Percentiles rank a stretch among this genome's conserved stretches.
phyloP scores from a whole-genome alignment of 2,329 filamentous ascomycete species.

The Fusarium agapanthi region DNA sequence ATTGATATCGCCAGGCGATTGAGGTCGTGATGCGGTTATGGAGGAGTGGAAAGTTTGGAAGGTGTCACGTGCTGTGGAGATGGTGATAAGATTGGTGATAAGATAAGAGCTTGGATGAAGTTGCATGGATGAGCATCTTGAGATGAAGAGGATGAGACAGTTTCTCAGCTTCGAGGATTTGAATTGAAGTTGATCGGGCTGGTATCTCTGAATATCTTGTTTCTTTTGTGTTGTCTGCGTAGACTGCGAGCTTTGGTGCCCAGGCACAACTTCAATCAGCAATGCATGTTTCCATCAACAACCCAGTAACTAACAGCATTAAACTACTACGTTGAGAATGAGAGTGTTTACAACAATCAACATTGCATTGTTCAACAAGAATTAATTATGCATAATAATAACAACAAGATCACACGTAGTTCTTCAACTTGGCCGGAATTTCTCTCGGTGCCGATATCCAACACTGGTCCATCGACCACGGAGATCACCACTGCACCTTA shows the following conservation, averaged over 20 bases:
- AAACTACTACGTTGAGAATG: not conserved
- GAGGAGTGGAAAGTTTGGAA: constrained; percentile 35
- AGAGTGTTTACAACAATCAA: not conserved
- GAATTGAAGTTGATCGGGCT: fast-evolving
- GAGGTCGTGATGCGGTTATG: constrained; percentile 10
- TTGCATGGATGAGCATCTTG: not conserved
- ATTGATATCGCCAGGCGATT: not conserved
- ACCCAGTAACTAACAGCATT: not conserved
- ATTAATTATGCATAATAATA: not conserved
- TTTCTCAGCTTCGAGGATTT: not conserved
- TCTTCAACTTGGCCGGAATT: fast-evolving
- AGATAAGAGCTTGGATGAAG: not conserved
- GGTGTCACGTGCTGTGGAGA: constrained; percentile 34
- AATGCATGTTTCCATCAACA: not conserved
- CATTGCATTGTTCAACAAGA: too few relatives aligned
- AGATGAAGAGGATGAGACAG: not conserved
- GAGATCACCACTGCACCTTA: too few relatives aligned
- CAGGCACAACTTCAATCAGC: not conserved
- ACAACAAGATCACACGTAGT: not conserved
- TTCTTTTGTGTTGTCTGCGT: not conserved
- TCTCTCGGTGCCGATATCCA: fast-evolving
- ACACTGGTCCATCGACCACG: not conserved
- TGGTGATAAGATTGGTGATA: constrained; percentile 1
- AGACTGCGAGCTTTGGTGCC: not conserved
- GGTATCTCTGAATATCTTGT: fast-evolving